Evolutionary conservation across 441 rosid species (phyloP).

Genomic region (Eruca vesicaria): DNA sequence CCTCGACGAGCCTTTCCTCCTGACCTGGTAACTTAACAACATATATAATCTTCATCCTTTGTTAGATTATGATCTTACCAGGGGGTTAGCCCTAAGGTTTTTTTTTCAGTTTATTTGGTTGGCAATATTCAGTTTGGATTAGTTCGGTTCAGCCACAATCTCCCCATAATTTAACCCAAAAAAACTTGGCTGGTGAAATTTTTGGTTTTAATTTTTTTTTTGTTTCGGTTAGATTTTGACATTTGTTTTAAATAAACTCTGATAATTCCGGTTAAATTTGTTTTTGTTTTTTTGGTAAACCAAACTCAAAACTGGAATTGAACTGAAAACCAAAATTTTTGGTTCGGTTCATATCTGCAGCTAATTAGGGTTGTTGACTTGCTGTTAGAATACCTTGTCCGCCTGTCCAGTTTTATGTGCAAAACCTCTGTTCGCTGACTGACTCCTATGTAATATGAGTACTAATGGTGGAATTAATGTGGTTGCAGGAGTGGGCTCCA

Average conservation of each 20-base stretch:
- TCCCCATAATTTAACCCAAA: background rate
- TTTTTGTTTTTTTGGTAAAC: background rate
- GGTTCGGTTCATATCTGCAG: background rate
- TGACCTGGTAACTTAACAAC: conserved; percentile 42
- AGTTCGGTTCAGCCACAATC: background rate
- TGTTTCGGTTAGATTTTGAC: background rate
- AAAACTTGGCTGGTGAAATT: background rate
- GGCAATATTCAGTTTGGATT: too few relatives aligned
- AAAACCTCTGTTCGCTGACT: background rate
- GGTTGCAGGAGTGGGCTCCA: conserved; percentile 52
- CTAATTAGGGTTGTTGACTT: background rate
- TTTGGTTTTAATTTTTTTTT: background rate
- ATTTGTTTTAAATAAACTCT: too few relatives aligned
- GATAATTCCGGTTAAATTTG: too few relatives aligned
- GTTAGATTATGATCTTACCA: background rate
- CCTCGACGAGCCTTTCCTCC: conserved; percentile 64
- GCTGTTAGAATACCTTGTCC: background rate
- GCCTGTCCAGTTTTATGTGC: background rate
- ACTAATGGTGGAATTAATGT: conserved; percentile 4
- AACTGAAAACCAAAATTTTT: background rate
- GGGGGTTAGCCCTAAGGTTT: background rate
- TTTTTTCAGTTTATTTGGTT: background rate
- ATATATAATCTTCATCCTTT: background rate
- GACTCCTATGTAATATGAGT: background rate
- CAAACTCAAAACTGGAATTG: background rate